phyloP scores from a whole-genome alignment of 2,329 filamentous ascomycete genomes.

The Karstenula rhodostoma region DNA sequence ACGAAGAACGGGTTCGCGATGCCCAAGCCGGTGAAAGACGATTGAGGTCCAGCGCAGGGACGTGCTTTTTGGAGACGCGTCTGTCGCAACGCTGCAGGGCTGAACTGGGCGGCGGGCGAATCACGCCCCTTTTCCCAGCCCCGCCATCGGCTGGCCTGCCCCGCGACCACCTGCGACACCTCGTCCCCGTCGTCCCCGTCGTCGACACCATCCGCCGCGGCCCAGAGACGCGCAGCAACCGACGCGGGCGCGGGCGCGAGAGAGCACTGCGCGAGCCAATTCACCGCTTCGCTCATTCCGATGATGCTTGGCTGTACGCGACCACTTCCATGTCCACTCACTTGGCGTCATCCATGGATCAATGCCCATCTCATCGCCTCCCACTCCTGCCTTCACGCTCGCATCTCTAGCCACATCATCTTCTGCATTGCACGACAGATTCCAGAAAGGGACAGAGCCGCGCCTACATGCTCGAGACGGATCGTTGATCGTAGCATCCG shows the following conservation, averaged over 20 bases:
- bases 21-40: slow-evolving; percentile 23
- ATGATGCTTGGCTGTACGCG: slow-evolving; percentile 20
- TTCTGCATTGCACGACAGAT: not conserved
- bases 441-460: not conserved
- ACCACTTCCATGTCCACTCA: not conserved
- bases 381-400: slow-evolving; percentile 20
- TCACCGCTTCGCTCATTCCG: slow-evolving; percentile 10
- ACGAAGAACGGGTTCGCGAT: slow-evolving; percentile 29
- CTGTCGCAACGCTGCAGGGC: slow-evolving; percentile 27
- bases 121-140: slow-evolving; percentile 35
- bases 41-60: slow-evolving; percentile 22
- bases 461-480: slow-evolving; percentile 38
- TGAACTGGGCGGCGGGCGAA: slow-evolving; percentile 34
- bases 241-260: slow-evolving; percentile 5
- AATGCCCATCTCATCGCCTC: slow-evolving; percentile 13
- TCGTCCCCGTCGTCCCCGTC: slow-evolving; percentile 11
- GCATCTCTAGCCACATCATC: slow-evolving; percentile 25
- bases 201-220: not conserved
- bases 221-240: not conserved
- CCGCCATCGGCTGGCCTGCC: slow-evolving; percentile 27
- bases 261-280: slow-evolving; percentile 10
- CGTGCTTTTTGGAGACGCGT: slow-evolving; percentile 41
- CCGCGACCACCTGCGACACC: slow-evolving; percentile 28
- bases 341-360: not conserved
- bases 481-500: slow-evolving; percentile 3